These are phyloP conservation scores for Tylopilus sp. DNA, from an alignment of 768 basidiomycete genomes.

Conservation along the genomic window DNA sequence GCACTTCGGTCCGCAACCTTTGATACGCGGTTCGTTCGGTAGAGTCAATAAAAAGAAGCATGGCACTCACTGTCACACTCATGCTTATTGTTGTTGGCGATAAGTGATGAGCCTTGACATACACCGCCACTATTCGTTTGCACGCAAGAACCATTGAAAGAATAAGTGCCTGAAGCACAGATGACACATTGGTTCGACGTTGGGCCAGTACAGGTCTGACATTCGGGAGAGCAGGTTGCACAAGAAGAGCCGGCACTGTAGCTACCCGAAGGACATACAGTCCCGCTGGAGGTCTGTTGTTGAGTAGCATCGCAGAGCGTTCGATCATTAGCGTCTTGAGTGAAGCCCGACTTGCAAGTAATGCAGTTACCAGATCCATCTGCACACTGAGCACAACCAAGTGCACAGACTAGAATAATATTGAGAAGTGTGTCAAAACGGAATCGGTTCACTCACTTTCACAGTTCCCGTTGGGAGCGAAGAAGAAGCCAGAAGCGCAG, in stretches of 20 bases:
- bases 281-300: slow-evolving; percentile 49
- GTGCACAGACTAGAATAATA: slow-evolving; percentile 53
- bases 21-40: not conserved
- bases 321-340: slow-evolving; percentile 59
- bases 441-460: slow-evolving; percentile 42
- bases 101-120: slow-evolving; percentile 64
- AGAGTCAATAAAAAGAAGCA: not conserved
- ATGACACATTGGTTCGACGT: slow-evolving; percentile 69
- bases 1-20: slow-evolving; percentile 83
- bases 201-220: slow-evolving; percentile 65
- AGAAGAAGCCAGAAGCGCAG: slow-evolving; percentile 76
- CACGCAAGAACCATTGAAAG: slow-evolving; percentile 71
- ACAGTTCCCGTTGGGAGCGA: slow-evolving; percentile 66
- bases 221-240: slow-evolving; percentile 56
- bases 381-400: slow-evolving; percentile 70
- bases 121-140: slow-evolving; percentile 61
- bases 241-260: slow-evolving; percentile 60
- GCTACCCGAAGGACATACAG: slow-evolving; percentile 60
- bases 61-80: slow-evolving; percentile 67
- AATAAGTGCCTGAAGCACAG: slow-evolving; percentile 60
- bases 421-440: not conserved
- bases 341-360: slow-evolving; percentile 67
- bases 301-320: slow-evolving; percentile 60
- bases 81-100: slow-evolving; percentile 80
- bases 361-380: slow-evolving; percentile 67